These are phyloP conservation scores for Cenchrus americanus DNA, from an alignment of 176 grass and related monocot genomes.

Conservation along the genomic window DNA sequence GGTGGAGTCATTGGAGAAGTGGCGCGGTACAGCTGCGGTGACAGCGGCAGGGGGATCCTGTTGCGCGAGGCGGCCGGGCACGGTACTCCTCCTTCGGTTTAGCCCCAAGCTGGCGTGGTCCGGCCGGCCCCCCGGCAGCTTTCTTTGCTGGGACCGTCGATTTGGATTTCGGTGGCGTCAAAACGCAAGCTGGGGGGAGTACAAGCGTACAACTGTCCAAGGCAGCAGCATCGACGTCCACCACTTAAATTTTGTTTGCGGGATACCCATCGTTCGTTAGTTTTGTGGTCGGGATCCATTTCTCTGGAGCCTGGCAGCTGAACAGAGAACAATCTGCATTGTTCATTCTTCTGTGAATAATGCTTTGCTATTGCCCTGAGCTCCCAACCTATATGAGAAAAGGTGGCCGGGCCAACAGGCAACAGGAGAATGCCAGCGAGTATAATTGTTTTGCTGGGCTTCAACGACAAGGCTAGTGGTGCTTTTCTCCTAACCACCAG, in stretches of 20 bases:
- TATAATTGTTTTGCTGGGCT: constrained; percentile 49
- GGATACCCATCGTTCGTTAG: not conserved
- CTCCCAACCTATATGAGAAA: constrained; percentile 26
- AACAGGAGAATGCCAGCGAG: not conserved
- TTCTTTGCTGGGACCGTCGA: constrained; percentile 32
- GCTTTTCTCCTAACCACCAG: constrained; percentile 46
- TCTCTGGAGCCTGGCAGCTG: not conserved
- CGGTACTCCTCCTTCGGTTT: not conserved
- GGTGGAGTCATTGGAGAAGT: not conserved
- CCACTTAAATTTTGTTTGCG: not conserved
- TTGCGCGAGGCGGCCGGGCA: not conserved
- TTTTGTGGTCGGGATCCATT: not conserved
- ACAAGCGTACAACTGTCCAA: constrained; percentile 4
- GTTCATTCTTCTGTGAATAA: not conserved
- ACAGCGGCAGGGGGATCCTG: constrained; percentile 24
- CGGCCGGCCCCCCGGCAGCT: not conserved
- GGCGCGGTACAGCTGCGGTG: constrained; percentile 16
- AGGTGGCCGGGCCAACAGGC: not conserved
- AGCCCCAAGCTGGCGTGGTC: constrained; percentile 20
- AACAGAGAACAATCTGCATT: not conserved
- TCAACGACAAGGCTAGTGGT: constrained; percentile 43
- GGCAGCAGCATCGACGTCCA: not conserved
- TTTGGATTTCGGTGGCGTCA: constrained; percentile 36
- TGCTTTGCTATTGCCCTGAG: not conserved
- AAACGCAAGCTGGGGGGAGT: not conserved